These are phyloP conservation scores for Sanghuangporus sanghuang DNA, from an alignment of 1,284 basidiomycete genomes.

Conservation along the genomic window DNA sequence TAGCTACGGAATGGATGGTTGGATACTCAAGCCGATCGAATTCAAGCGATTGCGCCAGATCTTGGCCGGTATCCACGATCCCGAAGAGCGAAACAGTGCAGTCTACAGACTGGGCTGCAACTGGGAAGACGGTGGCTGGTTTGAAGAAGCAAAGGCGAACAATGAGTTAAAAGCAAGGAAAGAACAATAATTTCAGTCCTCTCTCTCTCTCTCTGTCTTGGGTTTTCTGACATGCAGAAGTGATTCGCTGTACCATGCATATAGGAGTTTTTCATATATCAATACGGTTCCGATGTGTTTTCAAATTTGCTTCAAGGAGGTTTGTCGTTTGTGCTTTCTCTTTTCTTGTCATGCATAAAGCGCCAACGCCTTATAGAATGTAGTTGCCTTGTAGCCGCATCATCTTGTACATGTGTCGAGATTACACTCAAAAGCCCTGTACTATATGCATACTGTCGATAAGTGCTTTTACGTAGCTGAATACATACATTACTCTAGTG, in stretches of 20 bases:
- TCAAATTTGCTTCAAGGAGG: too few relatives aligned
- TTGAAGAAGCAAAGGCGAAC: background rate
- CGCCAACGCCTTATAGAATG: background rate
- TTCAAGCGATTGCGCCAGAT: conserved; percentile 65
- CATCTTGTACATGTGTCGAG: background rate
- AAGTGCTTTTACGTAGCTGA: too few relatives aligned
- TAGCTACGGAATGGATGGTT: conserved; percentile 71
- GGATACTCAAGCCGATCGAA: conserved; percentile 85
- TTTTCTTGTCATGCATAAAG: too few relatives aligned
- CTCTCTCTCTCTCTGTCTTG: too few relatives aligned
- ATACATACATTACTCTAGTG: too few relatives aligned
- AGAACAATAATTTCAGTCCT: background rate
- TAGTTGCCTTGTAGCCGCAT: background rate
- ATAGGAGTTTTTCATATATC: too few relatives aligned
- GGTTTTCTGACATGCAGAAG: too few relatives aligned
- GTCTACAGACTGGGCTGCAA: conserved; percentile 53
- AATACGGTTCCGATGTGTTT: too few relatives aligned
- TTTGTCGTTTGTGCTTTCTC: too few relatives aligned
- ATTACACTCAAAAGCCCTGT: background rate
- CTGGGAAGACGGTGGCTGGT: conserved; percentile 74
- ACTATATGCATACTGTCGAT: background rate
- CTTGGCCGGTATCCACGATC: conserved; percentile 55
- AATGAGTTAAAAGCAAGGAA: background rate
- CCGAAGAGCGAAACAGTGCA: conserved; percentile 45
- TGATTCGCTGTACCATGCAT: too few relatives aligned